Percentiles rank a stretch among this genome's conserved stretches.
These are phyloP conservation scores for Pyrenophora tritici-repentis DNA, from an alignment of 2,329 filamentous ascomycete genomes.

Conservation along the genomic window DNA sequence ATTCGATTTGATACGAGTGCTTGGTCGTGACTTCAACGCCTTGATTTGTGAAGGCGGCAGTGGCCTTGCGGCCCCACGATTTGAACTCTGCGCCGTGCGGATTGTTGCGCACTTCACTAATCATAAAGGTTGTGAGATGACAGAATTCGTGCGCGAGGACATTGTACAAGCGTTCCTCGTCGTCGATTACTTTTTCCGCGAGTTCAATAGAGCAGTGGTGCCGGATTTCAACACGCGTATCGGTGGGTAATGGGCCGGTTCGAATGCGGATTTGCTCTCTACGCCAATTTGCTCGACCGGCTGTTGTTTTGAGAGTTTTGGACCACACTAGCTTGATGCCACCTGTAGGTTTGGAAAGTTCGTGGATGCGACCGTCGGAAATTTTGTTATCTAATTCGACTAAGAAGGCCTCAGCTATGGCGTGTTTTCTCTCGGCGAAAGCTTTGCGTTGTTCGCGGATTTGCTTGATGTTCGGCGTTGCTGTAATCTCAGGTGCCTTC, in stretches of 20 bases:
- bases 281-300: constrained; percentile 63
- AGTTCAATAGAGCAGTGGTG: constrained; percentile 83
- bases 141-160: constrained; percentile 97
- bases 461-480: constrained; percentile 25
- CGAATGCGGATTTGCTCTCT: constrained; percentile 50
- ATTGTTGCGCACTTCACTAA: constrained; percentile 73
- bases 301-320: constrained; percentile 79
- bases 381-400: constrained; percentile 69
- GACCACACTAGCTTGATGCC: constrained; percentile 75
- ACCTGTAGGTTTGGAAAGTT: constrained; percentile 66
- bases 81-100: constrained; percentile 89
- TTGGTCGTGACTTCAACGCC: constrained; percentile 84
- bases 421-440: constrained; percentile 67
- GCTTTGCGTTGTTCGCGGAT: constrained; percentile 52
- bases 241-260: constrained; percentile 29
- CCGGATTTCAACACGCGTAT: constrained; percentile 41
- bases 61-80: constrained; percentile 62
- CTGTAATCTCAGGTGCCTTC: not conserved
- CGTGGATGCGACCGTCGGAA: constrained; percentile 62
- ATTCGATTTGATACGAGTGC: constrained; percentile 87
- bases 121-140: constrained; percentile 90
- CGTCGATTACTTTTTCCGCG: constrained; percentile 83
- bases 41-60: constrained; percentile 62
- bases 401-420: constrained; percentile 68
- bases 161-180: constrained; percentile 75